These are phyloP conservation scores for Exophiala viscosa DNA, from an alignment of 2,329 filamentous ascomycete genomes.

Conservation along the genomic window DNA sequence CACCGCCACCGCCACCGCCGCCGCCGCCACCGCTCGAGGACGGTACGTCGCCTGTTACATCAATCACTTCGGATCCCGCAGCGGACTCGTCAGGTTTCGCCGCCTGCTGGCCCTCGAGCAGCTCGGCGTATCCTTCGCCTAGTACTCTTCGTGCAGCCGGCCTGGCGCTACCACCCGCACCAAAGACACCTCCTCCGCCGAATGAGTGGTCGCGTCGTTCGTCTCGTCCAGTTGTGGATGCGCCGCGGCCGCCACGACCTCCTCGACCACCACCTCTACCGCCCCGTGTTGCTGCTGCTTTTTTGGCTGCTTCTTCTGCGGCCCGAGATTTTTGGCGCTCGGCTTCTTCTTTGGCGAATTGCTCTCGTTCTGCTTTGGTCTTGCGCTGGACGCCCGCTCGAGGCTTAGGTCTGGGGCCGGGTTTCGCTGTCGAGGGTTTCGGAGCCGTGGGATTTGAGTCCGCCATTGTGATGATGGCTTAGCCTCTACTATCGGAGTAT, in stretches of 20 bases:
- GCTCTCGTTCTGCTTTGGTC: constrained; percentile 28
- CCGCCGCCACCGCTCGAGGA: constrained; percentile 27
- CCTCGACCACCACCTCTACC: constrained; percentile 12
- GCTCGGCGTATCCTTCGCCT: constrained; percentile 30
- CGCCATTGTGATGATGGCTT: background rate
- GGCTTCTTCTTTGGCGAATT: constrained; percentile 27
- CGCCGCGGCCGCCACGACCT: constrained; percentile 11
- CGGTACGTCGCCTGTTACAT: constrained; percentile 21
- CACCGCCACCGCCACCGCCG: constrained; percentile 29
- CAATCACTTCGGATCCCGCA: constrained; percentile 18
- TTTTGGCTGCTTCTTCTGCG: constrained; percentile 16
- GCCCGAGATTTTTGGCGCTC: constrained; percentile 23
- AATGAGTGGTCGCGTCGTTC: constrained; percentile 5
- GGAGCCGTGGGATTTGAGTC: constrained; percentile 6
- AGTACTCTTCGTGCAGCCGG: constrained; percentile 30
- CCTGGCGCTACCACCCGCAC: constrained; percentile 14
- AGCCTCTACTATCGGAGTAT: background rate
- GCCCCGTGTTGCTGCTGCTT: constrained; percentile 8
- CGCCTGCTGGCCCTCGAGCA: constrained; percentile 20
- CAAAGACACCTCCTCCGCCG: constrained; percentile 23
- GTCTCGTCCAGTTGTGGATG: background rate
- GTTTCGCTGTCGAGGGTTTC: constrained; percentile 6
- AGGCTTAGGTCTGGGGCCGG: constrained; percentile 16
- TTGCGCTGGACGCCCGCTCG: constrained; percentile 26
- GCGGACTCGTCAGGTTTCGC: constrained; percentile 1